These are phyloP conservation scores for Mariannaea sp. DNA, from an alignment of 2,329 filamentous ascomycete genomes.

Conservation along the genomic window DNA sequence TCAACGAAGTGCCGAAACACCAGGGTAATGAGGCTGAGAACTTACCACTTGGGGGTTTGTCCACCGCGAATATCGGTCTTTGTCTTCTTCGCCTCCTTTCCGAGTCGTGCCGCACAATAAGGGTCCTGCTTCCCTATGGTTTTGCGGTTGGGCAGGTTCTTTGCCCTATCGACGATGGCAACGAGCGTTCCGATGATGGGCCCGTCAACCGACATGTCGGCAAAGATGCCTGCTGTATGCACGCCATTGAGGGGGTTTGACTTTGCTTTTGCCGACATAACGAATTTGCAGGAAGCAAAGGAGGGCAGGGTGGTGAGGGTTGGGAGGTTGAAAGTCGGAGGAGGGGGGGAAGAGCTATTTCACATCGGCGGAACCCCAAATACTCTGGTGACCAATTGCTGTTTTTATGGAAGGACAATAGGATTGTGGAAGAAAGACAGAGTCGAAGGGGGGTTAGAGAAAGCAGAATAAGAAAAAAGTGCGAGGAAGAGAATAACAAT, in stretches of 20 bases:
- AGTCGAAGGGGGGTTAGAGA: background rate
- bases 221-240: slow-evolving; percentile 91
- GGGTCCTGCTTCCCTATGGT: slow-evolving; percentile 99
- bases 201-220: slow-evolving; percentile 91
- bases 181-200: slow-evolving; percentile 93
- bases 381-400: slow-evolving; percentile 19
- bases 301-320: slow-evolving; percentile 6
- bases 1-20: background rate
- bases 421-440: slow-evolving; percentile 10
- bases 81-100: slow-evolving; percentile 98
- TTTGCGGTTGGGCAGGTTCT: slow-evolving; percentile 95
- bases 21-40: background rate
- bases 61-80: slow-evolving; percentile 91
- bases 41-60: slow-evolving; percentile 92
- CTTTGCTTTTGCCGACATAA: slow-evolving; percentile 60
- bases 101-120: slow-evolving; percentile 90
- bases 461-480: background rate
- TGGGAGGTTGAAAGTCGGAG: slow-evolving; percentile 11
- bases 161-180: slow-evolving; percentile 88
- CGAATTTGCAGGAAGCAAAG: slow-evolving; percentile 26
- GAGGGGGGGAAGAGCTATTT: slow-evolving; percentile 27
- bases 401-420: slow-evolving; percentile 23
- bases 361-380: slow-evolving; percentile 33
- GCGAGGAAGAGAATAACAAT: background rate
- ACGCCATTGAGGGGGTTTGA: slow-evolving; percentile 62